Evolutionary conservation across 768 basidiomycete genomes (phyloP), one percentile per base, ranked within the genome.

Genomic region (Kwoniella heveanensis): DNA sequence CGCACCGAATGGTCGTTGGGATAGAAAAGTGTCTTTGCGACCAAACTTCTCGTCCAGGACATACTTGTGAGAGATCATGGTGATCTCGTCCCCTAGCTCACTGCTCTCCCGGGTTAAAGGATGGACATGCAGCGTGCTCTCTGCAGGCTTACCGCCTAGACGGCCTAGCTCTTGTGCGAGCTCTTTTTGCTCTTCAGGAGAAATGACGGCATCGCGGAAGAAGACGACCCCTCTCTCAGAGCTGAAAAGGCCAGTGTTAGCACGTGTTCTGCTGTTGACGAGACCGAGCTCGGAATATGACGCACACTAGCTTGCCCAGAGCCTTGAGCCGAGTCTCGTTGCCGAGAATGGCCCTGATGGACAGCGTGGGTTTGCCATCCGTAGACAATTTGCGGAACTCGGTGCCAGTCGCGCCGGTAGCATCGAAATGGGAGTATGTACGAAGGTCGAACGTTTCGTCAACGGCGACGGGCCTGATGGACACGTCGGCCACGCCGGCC

Each of bases 161-260:
- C 82, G 76, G 9, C 86, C 86, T 9, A 87, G 72, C n/a, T 81
- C 77, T 19, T 79, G 76, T 4, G 78, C 85, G 17, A 88, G 84
- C 54, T 80, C 68, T 60, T 83, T 84, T 77, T 87, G 85, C 68
- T 86, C 82, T 26, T 82, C 81, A 44, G 85, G 73, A 2, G 74
- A 80, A 55, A 88, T 73, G 65, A 84, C 82, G n/a, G 58, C 53
- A 21, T 83, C 80, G 12, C 83, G 82, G 82, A 88, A 86, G 79
- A 88, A 88, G 6, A 87, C 86, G 50, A 88, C 87, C 2, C 86
- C 86, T 30, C 87, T 85, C 53, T 81, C 61, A 2, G 84, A 27
- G 82, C 70, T 70, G 50, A 32, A 5, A n/a, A n/a, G n/a, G n/a
- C n/a, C n/a, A n/a, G n/a, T n/a, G n/a, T n/a, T n/a, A n/a, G n/a